phyloP scores from a whole-genome alignment of 2,329 filamentous ascomycete genomes.

The Beauveria sp. region DNA sequence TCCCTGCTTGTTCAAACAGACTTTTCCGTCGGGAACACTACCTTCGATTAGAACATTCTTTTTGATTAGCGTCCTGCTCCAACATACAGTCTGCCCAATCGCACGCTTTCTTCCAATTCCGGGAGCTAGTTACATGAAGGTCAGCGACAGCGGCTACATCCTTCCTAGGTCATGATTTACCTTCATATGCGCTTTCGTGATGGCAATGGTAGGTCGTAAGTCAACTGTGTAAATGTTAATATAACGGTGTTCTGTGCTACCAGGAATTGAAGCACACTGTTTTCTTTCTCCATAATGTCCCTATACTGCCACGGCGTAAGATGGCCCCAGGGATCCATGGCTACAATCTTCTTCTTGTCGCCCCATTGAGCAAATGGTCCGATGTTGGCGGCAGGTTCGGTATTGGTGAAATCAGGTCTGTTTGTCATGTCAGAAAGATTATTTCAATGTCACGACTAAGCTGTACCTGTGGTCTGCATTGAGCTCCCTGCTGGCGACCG shows the following conservation, averaged over 20 bases:
- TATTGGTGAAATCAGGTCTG: slow-evolving; percentile 61
- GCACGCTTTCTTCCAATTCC: slow-evolving; percentile 84
- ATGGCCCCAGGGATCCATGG: slow-evolving; percentile 94
- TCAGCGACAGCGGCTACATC: not conserved
- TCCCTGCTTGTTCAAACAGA: slow-evolving; percentile 77
- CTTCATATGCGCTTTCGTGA: slow-evolving; percentile 92
- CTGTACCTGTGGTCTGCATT: slow-evolving; percentile 65
- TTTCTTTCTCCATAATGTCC: slow-evolving; percentile 67
- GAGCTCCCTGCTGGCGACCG: slow-evolving; percentile 84
- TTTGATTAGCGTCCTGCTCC: slow-evolving; percentile 12
- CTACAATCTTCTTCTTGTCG: slow-evolving; percentile 88
- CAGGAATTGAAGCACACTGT: slow-evolving; percentile 35
- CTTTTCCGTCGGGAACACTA: slow-evolving; percentile 70
- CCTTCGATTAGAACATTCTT: not conserved
- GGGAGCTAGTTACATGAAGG: slow-evolving; percentile 49
- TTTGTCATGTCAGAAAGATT: not conserved
- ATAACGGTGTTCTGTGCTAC: slow-evolving; percentile 6
- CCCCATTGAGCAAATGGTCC: slow-evolving; percentile 87
- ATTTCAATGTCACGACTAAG: not conserved
- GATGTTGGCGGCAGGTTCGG: slow-evolving; percentile 83
- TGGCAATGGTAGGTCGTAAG: slow-evolving; percentile 81
- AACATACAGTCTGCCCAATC: slow-evolving; percentile 61
- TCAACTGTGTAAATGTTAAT: slow-evolving; percentile 46
- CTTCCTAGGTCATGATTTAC: slow-evolving; percentile 19
- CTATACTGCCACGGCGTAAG: slow-evolving; percentile 77